Evolutionary conservation across 805 yeast species (phyloP).

Genomic region (Deakozyma indianensis): DNA sequence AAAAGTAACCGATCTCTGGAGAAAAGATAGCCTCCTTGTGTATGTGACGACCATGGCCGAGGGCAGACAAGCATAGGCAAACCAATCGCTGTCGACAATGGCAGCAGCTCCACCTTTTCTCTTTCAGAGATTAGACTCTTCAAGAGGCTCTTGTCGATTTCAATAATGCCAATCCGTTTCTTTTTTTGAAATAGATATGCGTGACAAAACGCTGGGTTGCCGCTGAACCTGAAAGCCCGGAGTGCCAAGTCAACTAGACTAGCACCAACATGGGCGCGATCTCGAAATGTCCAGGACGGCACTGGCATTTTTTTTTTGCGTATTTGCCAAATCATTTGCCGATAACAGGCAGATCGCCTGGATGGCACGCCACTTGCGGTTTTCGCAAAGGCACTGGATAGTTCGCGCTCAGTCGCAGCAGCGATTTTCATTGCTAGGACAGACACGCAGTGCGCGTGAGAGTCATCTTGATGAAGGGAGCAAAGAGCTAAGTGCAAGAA

Average conservation of each 20-base stretch:
- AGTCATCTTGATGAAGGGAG: background rate
- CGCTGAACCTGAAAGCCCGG: conserved; percentile 56
- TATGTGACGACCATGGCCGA: conserved; percentile 59
- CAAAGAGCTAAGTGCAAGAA: conserved; percentile 3
- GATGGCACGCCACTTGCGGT: background rate
- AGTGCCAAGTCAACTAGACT: conserved; percentile 38
- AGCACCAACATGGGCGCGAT: conserved; percentile 26
- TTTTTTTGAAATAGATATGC: conserved; percentile 61
- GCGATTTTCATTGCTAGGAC: conserved; percentile 9
- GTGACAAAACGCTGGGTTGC: conserved; percentile 59
- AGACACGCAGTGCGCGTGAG: conserved; percentile 7
- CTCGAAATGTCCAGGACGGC: conserved; percentile 16
- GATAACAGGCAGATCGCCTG: conserved; percentile 27
- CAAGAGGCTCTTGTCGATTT: conserved; percentile 48
- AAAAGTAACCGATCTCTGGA: conserved; percentile 47
- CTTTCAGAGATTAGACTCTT: conserved; percentile 46
- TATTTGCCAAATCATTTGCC: conserved; percentile 19
- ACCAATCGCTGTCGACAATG: conserved; percentile 20
- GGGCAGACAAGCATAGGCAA: conserved; percentile 79
- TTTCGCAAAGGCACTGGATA: conserved; percentile 3
- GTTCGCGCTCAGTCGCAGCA: conserved; percentile 3
- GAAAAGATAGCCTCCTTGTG: conserved; percentile 62
- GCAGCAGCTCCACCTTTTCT: conserved; percentile 51
- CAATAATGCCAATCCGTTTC: conserved; percentile 54
- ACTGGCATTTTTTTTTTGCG: conserved; percentile 7